Evolutionary conservation across 805 yeast species (phyloP).

Genomic region (Zygosaccharomyces kombuchaensis): DNA sequence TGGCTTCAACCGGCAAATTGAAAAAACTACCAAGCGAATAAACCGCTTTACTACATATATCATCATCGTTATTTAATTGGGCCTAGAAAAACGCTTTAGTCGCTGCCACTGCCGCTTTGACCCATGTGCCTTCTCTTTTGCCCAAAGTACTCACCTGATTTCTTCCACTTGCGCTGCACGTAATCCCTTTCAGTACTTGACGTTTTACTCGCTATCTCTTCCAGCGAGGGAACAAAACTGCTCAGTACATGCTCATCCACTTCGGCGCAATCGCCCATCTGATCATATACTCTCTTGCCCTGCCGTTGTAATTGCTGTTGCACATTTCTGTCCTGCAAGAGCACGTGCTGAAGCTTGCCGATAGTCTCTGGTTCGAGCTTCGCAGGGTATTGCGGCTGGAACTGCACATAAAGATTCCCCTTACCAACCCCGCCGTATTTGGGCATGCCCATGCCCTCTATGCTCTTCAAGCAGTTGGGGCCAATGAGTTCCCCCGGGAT

Average conservation of each 20-base stretch:
- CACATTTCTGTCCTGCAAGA: constrained; percentile 20
- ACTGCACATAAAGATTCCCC: constrained; percentile 59
- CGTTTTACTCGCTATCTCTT: constrained; percentile 2
- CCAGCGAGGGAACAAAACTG: constrained; percentile 12
- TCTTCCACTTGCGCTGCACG: constrained; percentile 2
- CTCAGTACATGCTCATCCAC: constrained; percentile 27
- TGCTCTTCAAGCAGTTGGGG: constrained; percentile 43
- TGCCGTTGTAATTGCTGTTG: constrained; percentile 13
- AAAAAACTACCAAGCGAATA: no score
- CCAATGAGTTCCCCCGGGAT: constrained; percentile 50
- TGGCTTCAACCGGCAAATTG: no score
- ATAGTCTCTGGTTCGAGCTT: constrained; percentile 21
- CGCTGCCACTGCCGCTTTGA: constrained; percentile 1
- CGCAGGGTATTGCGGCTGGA: constrained; percentile 54
- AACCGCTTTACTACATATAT: no score
- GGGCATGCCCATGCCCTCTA: constrained; percentile 57
- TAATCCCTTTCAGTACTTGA: constrained; percentile 1
- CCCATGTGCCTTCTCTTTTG: constrained; percentile 2
- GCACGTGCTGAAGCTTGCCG: constrained; percentile 12
- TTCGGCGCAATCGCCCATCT: constrained; percentile 20
- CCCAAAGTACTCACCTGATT: neutral
- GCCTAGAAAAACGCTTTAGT: neutral
- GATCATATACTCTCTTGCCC: constrained; percentile 9
- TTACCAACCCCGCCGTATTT: constrained; percentile 24
- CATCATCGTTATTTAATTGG: no score